Evolutionary conservation across 176 grass and related monocot genomes (phyloP), one percentile per base, ranked within the genome.

Genomic region (Coix lacrymajobi): DNA sequence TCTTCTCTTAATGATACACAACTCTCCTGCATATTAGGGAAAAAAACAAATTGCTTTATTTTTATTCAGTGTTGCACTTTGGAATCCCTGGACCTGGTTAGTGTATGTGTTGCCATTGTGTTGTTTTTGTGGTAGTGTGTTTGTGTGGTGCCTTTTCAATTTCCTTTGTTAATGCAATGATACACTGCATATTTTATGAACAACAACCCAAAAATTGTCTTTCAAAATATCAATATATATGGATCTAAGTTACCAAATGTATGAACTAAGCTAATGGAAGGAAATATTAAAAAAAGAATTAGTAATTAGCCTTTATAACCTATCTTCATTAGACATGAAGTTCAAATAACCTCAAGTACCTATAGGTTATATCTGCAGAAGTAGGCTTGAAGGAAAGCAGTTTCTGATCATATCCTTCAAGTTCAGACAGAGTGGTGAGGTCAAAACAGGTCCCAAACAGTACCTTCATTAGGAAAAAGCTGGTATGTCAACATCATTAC

Each of bases 361-460:
- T 96, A 83, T 96, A 96, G 60, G 76, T 74, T 72, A 96, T 89
- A 90, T 99, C 93, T 90, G 89, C 71, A 36, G 96, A 92, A 81
- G 96, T 90, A 54, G 96, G 91, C 58, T 89, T 94, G 56, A 99
- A 81, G 34, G 69, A 78, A 81, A 99, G 81, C 66, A 94, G 76
- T 61, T 96, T 99, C 60, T 88, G 83, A 84, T 88, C 86, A 83
- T 90, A 89, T 74, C 73, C 62, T 90, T 94, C 85, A 76, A 99
- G 83, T 65, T 94, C 90, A 79, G 87, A 78, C 56, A 99, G 49
- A 84, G 36, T 94, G 41, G 29, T 74, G 46, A 60, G 62, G 63
- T 99, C 93, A 81, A 99, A 99, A 79, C 93, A 96, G 80, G 96
- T 99, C 6, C 89, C 96, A 71, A 96, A 99, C 73, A 94, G 95